phyloP scores from a whole-genome alignment of 1,139 yeast species.

The Lodderomyces margitis region DNA sequence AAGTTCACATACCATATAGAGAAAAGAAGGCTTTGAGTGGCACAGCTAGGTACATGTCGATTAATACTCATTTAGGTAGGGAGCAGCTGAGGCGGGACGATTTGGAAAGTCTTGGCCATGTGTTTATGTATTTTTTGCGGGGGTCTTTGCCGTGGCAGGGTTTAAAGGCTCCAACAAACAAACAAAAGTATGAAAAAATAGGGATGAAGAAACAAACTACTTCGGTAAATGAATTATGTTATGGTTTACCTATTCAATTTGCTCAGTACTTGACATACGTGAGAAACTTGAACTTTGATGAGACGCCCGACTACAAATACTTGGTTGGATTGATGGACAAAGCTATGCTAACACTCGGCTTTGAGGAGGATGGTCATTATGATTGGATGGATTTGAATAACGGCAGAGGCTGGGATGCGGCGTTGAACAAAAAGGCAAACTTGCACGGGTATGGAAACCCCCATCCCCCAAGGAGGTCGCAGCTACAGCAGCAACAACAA shows the following conservation, averaged over 20 bases:
- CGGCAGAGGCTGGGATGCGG: slow-evolving; percentile 81
- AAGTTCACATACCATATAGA: slow-evolving; percentile 59
- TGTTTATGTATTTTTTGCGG: slow-evolving; percentile 58
- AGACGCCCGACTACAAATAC: slow-evolving; percentile 70
- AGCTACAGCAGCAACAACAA: slow-evolving; percentile 8
- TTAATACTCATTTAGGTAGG: slow-evolving; percentile 62
- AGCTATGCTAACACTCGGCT: slow-evolving; percentile 34
- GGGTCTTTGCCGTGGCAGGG: slow-evolving; percentile 63
- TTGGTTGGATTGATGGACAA: slow-evolving; percentile 42
- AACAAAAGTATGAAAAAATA: slow-evolving; percentile 77
- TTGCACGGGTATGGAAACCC: slow-evolving; percentile 80
- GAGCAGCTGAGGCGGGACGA: slow-evolving; percentile 67
- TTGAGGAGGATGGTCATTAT: slow-evolving; percentile 60
- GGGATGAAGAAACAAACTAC: slow-evolving; percentile 78
- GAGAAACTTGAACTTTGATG: slow-evolving; percentile 70
- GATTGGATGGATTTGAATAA: slow-evolving; percentile 85
- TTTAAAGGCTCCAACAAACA: slow-evolving; percentile 73
- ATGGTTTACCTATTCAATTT: slow-evolving; percentile 72
- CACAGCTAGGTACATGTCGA: slow-evolving; percentile 65
- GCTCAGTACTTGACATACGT: slow-evolving; percentile 74
- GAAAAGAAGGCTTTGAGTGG: slow-evolving; percentile 65
- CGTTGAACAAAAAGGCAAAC: slow-evolving; percentile 75
- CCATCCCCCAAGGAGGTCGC: slow-evolving; percentile 44
- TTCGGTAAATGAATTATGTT: slow-evolving; percentile 63
- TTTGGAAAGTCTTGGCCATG: slow-evolving; percentile 63